A percentile compares a stretch with the other conserved stretches of the same genome.
phyloP scores from a whole-genome alignment of 1,284 basidiomycete species.

The Ustilago esculenta region DNA sequence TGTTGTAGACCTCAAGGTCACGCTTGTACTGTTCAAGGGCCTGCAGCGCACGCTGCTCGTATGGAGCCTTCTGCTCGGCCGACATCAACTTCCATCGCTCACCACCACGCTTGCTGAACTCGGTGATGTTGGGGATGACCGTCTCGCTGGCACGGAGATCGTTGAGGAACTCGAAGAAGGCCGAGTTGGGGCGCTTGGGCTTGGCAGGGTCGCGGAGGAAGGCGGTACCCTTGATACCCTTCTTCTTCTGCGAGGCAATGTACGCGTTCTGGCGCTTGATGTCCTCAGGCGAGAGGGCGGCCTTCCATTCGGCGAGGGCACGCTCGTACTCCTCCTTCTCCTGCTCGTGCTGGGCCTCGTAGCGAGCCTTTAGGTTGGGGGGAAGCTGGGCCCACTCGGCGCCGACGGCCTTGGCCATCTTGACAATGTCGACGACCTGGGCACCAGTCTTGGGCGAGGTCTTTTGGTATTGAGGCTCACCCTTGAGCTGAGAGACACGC shows the following conservation, averaged over 20 bases:
- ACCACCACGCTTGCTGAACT: constrained; percentile 47
- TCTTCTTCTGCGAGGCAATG: constrained; percentile 53
- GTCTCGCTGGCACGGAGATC: constrained; percentile 46
- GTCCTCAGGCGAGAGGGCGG: constrained; percentile 57
- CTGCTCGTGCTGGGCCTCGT: constrained; percentile 48
- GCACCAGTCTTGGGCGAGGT: constrained; percentile 48
- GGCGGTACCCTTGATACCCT: constrained; percentile 49
- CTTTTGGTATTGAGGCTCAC: constrained; percentile 46
- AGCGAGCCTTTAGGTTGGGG: constrained; percentile 43
- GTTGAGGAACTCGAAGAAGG: constrained; percentile 59
- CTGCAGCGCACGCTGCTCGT: constrained; percentile 45
- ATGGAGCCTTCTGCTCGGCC: constrained; percentile 50
- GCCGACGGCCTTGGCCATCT: constrained; percentile 47
- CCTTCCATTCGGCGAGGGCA: constrained; percentile 55
- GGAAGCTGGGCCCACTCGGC: constrained; percentile 54
- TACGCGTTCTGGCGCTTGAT: constrained; percentile 63
- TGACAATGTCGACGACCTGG: constrained; percentile 51
- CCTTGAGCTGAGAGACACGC: constrained; percentile 48
- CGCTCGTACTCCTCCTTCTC: constrained; percentile 53
- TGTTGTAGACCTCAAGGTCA: constrained; percentile 50
- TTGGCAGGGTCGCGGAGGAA: constrained; percentile 55
- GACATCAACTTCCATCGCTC: constrained; percentile 53
- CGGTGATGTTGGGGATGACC: constrained; percentile 38
- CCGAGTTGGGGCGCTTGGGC: constrained; percentile 56
- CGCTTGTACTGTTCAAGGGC: constrained; percentile 48